Conservation (phyloP, 352 stramenopile species). For the Globisporangium takayamanum region DNA sequence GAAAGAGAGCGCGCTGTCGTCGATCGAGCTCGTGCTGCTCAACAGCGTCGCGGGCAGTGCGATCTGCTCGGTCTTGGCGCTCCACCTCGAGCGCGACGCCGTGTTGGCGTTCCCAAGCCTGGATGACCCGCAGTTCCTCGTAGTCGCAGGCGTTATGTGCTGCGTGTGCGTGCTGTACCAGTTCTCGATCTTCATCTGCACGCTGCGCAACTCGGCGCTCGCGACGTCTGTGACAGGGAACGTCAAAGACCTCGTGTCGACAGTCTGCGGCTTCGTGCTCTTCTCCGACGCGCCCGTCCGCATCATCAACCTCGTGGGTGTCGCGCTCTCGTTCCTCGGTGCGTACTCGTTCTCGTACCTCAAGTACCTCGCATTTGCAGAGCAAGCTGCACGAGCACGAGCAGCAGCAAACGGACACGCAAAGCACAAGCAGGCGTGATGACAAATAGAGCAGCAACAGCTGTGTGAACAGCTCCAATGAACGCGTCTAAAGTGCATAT, state of each 20-base stretch:
- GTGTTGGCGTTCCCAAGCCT: constrained; percentile 26
- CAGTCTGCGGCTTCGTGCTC: constrained; percentile 46
- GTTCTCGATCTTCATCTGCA: constrained; percentile 68
- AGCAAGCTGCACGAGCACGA: constrained; percentile 2
- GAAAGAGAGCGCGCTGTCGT: constrained; percentile 51
- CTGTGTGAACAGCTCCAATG: not conserved
- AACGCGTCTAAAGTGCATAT: not conserved
- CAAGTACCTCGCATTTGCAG: constrained; percentile 43
- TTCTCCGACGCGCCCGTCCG: constrained; percentile 48
- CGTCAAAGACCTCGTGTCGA: constrained; percentile 66
- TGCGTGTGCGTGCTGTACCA: constrained; percentile 67
- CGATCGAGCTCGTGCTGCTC: constrained; percentile 46
- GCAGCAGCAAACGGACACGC: not conserved
- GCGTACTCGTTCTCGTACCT: constrained; percentile 73
- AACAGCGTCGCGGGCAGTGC: constrained; percentile 42
- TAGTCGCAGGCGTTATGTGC: constrained; percentile 42
- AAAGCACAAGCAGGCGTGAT: constrained; percentile 3
- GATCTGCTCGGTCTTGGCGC: constrained; percentile 35
- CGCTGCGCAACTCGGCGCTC: constrained; percentile 56
- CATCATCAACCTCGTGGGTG: constrained; percentile 38
- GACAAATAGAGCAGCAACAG: not conserved
- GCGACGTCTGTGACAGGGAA: constrained; percentile 74
- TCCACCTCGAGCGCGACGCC: constrained; percentile 31
- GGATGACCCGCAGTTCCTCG: constrained; percentile 26
- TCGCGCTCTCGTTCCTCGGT: constrained; percentile 58